A percentile compares a stretch with the other conserved stretches of the same genome.
Conservation (phyloP, 441 rosid species). For the Populus hybrid region DNA sequence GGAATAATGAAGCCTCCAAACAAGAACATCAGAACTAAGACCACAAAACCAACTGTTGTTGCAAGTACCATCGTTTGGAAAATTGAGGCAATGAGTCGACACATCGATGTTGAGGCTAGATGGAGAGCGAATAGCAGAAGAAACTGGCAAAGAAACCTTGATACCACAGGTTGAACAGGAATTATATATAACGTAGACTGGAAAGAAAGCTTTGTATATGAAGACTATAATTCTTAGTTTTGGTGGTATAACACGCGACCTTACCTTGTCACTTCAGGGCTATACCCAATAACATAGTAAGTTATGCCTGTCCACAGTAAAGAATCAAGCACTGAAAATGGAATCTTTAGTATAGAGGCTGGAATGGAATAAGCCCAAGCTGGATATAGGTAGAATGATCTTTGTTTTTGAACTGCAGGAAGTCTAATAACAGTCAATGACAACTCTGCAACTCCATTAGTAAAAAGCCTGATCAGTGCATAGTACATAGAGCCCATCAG, state of each 20-base stretch:
- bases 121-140: conserved; percentile 52
- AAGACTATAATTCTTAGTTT: no score
- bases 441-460: conserved; percentile 68
- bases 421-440: conserved; percentile 48
- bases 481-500: conserved; percentile 47
- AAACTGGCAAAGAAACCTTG: conserved; percentile 48
- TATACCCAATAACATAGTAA: conserved; percentile 56
- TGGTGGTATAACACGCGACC: not conserved
- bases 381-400: conserved; percentile 67
- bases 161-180: not conserved
- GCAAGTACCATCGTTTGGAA: conserved; percentile 44
- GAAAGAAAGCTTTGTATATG: not conserved
- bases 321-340: conserved; percentile 53
- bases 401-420: conserved; percentile 75
- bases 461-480: conserved; percentile 48
- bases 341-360: conserved; percentile 50
- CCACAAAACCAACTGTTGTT: conserved; percentile 26
- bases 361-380: conserved; percentile 69
- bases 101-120: conserved; percentile 49
- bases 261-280: conserved; percentile 67
- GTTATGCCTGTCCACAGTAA: conserved; percentile 48
- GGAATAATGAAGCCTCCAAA: conserved; percentile 59
- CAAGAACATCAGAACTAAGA: conserved; percentile 31
- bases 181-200: not conserved
- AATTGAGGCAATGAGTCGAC: conserved; percentile 47